Conservation (phyloP, 768 basidiomycete genomes). For the Jaapia argillacea region DNA sequence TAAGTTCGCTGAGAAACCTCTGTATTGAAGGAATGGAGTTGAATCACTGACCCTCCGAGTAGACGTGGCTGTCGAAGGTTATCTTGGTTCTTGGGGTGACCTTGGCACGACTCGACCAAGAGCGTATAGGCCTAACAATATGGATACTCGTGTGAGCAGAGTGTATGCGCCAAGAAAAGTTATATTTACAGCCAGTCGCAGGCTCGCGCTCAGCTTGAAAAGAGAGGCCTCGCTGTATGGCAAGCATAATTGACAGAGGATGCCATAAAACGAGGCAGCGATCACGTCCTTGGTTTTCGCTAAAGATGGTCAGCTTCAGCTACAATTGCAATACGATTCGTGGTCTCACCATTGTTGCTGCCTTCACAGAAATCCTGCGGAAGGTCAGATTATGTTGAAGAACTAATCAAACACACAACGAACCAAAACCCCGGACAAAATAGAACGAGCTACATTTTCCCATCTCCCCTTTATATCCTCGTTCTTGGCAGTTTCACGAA, state of each 20-base stretch:
- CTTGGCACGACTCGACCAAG: neutral
- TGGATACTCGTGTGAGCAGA: too few species aligned
- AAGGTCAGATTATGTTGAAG: too few species aligned
- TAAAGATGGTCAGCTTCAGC: too few species aligned
- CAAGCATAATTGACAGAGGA: neutral
- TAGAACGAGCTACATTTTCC: neutral
- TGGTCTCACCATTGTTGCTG: too few species aligned
- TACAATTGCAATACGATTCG: too few species aligned
- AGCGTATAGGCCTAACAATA: neutral
- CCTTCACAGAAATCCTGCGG: too few species aligned
- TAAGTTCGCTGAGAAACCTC: neutral
- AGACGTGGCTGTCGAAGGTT: neutral
- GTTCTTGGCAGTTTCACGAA: neutral
- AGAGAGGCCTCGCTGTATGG: neutral
- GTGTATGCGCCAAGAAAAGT: too few species aligned
- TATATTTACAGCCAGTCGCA: too few species aligned
- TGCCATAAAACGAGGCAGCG: neutral
- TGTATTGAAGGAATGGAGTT: neutral
- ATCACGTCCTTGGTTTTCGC: neutral
- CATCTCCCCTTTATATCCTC: neutral
- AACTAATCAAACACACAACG: neutral
- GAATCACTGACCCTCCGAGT: neutral
- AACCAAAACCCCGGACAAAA: neutral
- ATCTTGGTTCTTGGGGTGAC: neutral
- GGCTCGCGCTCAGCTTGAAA: too few species aligned